Evolutionary conservation across 2,329 filamentous ascomycete genomes (phyloP).

Genomic region (Aspergillus sp.): DNA sequence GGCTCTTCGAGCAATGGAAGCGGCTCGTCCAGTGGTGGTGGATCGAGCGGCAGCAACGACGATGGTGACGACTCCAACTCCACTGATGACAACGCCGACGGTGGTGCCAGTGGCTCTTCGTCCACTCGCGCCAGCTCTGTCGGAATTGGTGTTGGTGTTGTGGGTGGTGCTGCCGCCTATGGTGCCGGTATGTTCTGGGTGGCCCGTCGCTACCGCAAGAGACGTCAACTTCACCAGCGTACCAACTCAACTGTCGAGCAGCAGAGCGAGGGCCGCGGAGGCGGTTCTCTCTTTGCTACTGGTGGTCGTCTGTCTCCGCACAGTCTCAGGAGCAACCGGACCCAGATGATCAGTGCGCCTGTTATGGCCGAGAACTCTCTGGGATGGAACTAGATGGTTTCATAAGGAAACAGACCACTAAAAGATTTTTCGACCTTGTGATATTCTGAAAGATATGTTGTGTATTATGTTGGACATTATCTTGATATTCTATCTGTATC

Average conservation of each 20-base stretch:
- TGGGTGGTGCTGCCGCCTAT: constrained; percentile 75
- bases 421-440: not conserved
- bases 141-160: constrained; percentile 68
- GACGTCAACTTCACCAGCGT: constrained; percentile 69
- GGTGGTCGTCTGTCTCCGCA: constrained; percentile 49
- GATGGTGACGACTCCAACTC: constrained; percentile 34
- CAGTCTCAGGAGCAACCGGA: constrained; percentile 62
- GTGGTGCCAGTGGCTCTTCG: constrained; percentile 42
- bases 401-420: not conserved
- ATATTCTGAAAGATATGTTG: constrained; percentile 9
- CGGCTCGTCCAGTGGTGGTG: constrained; percentile 16
- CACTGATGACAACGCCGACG: constrained; percentile 34
- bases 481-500: constrained; percentile 18
- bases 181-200: constrained; percentile 92
- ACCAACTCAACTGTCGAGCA: constrained; percentile 60
- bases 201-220: constrained; percentile 82
- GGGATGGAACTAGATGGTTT: constrained; percentile 69
- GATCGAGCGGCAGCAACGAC: constrained; percentile 38
- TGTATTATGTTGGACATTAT: constrained; percentile 12
- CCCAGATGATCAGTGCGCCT: constrained; percentile 75
- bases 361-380: constrained; percentile 92
- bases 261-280: constrained; percentile 61
- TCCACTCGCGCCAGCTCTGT: constrained; percentile 43
- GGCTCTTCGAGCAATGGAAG: constrained; percentile 40
- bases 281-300: constrained; percentile 29